A percentile compares a stretch with the other conserved stretches of the same genome.
These are phyloP conservation scores for Vicia faba DNA, from an alignment of 306 rosid species.

Conservation along the genomic window DNA sequence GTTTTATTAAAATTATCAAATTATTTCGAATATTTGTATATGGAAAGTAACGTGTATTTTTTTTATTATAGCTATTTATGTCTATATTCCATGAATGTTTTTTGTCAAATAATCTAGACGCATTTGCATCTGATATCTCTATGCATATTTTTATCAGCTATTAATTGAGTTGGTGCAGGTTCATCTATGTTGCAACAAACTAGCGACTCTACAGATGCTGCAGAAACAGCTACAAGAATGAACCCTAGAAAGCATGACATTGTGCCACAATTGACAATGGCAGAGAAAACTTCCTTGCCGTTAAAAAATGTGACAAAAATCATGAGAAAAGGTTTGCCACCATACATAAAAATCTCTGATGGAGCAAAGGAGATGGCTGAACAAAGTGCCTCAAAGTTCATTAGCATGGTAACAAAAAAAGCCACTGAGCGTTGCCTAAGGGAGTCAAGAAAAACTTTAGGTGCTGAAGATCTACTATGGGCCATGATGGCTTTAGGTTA, in stretches of 20 bases:
- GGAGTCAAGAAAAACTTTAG: constrained; percentile 2
- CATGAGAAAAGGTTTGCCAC: constrained; percentile 2
- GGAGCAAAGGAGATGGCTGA: not conserved
- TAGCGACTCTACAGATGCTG: too few species aligned
- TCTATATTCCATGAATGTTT: not conserved
- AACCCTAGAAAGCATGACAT: not conserved
- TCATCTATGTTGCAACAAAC: not conserved
- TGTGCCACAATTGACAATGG: not conserved
- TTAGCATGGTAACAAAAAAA: not conserved
- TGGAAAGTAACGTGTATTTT: not conserved
- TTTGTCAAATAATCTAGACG: not conserved
- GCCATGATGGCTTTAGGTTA: not conserved
- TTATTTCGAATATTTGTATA: not conserved
- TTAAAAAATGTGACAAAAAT: constrained; percentile 5
- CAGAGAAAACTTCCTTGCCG: not conserved
- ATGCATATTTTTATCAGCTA: too few species aligned
- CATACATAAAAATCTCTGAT: not conserved
- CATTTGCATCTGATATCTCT: too few species aligned
- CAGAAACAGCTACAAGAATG: not conserved
- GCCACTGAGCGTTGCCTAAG: not conserved
- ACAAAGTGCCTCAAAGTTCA: constrained; percentile 13
- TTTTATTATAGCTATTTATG: not conserved
- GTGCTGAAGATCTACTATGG: constrained; percentile 26
- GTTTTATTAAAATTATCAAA: not conserved
- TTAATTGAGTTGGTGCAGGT: not conserved